Percentiles rank a stretch among this genome's conserved stretches.
phyloP scores from a whole-genome alignment of 176 grass and related monocot species.

The Cocos nucifera region DNA sequence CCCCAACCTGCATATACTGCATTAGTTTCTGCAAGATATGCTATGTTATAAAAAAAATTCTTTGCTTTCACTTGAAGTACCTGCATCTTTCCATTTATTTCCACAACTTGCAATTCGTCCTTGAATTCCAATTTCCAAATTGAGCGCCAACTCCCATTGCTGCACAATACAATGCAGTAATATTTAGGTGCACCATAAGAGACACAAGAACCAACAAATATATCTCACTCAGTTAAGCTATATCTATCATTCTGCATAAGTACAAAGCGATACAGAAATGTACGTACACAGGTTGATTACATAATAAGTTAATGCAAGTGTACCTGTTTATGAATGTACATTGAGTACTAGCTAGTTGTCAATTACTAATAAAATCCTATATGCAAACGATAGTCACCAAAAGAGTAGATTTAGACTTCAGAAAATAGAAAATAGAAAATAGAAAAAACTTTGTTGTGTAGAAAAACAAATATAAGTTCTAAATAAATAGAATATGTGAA shows the following conservation, averaged over 20 bases:
- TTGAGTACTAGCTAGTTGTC: no score
- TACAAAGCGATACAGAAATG: no score
- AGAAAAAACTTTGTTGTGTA: no score
- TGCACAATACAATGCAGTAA: constrained; percentile 34
- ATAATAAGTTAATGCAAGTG: no score
- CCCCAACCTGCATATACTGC: constrained; percentile 44
- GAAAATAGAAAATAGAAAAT: background rate
- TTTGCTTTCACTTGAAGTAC: constrained; percentile 27
- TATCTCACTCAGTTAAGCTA: no score
- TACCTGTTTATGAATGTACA: no score
- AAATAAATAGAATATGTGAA: no score
- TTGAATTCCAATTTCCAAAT: constrained; percentile 79
- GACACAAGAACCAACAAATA: no score
- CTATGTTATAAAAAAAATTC: constrained; percentile 7
- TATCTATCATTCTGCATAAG: no score
- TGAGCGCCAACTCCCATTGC: constrained; percentile 82
- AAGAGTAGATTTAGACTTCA: background rate
- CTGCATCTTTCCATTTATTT: constrained; percentile 91
- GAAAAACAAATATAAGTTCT: no score
- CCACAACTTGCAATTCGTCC: constrained; percentile 59
- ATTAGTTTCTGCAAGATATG: constrained; percentile 4
- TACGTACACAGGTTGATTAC: no score
- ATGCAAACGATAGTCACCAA: background rate
- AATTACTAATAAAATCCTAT: no score
- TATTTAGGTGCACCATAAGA: background rate